Evolutionary conservation across 176 grass and related monocot species (phyloP).

Genomic region (Pharus latifolius): DNA sequence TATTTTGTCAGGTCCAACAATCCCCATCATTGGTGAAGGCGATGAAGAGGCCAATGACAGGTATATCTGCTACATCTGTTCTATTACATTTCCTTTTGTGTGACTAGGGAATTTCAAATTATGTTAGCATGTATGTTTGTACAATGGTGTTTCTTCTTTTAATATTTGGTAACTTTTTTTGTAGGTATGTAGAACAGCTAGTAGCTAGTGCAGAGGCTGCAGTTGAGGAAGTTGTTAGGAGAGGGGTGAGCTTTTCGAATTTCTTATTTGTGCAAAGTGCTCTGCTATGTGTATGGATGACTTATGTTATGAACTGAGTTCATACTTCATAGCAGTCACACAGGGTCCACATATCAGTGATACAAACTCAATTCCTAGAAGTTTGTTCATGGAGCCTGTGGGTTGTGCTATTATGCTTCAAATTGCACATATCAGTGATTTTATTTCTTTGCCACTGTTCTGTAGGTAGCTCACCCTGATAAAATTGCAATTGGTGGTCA

Average conservation of each 20-base stretch:
- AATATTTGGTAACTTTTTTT: conserved; percentile 18
- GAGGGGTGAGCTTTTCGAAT: conserved; percentile 59
- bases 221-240: conserved; percentile 76
- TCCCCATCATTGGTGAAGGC: conserved; percentile 96
- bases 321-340: background rate
- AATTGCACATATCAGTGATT: conserved; percentile 2
- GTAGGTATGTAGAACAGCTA: conserved; percentile 87
- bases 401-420: background rate
- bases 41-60: conserved; percentile 96
- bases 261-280: background rate
- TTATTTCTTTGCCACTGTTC: conserved; percentile 2
- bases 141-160: conserved; percentile 1
- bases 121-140: background rate
- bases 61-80: conserved; percentile 28
- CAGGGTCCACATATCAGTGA: background rate
- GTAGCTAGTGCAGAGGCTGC: conserved; percentile 92
- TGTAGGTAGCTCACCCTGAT: conserved; percentile 81
- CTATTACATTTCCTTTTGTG: conserved; percentile 13
- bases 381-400: background rate
- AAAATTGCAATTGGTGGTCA: conserved; percentile 97
- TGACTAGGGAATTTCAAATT: background rate
- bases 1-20: conserved; percentile 87
- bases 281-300: background rate
- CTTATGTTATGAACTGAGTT: background rate
- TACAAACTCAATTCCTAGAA: background rate